Base-by-base conservation (phyloP, 2,329 filamentous ascomycete species). In the Neospermospora avenae region DNA sequence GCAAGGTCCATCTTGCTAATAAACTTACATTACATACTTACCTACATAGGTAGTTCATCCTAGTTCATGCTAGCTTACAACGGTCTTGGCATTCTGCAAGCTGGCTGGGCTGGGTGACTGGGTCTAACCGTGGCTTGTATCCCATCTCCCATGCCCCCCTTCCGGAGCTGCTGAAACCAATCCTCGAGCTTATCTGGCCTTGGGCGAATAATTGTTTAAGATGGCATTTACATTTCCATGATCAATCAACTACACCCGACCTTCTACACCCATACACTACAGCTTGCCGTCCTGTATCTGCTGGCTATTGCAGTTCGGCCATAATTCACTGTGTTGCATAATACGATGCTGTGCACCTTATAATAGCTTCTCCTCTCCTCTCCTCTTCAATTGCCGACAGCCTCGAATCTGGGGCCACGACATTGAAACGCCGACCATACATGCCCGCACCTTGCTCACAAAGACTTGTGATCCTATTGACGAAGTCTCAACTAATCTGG, bases 341-440 rank as follows among this genome's bases (percentile, higher is more conserved):
- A 18, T n/a, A 31, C 42, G 25, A 59, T 59, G 51, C 37, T 31
- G 6, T 31, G 13, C 44, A 24, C 28, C 41, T 48, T 35, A 41
- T 28, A 22, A 53, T 58, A 58, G 20, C n/a, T 24, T 35, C 14
- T 16, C 22, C 22, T 35, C 24, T 35, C 39, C 49, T 13, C 39
- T 53, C 41, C 22, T 25, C n/a, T 10, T 31, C 39, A 45, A 52
- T 31, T 28, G 45, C 24, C 35, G 39, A n/a, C 35, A 41, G 28
- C 14, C 45, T 58, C 31, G 54, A 24, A 24, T 20, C 42, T 24
- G 46, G 54, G 46, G 55, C 57, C 57, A 61, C 59, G 52, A 54
- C 51, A 54, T 64, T 62, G 60, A 63, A 63, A 66, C 63, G 57
- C 41, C 53, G 13, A 39, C 41, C 59, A 63, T 66, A 66, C 57